Base-by-base conservation (phyloP, 768 basidiomycete genomes). In the Kwoniella sp. region DNA sequence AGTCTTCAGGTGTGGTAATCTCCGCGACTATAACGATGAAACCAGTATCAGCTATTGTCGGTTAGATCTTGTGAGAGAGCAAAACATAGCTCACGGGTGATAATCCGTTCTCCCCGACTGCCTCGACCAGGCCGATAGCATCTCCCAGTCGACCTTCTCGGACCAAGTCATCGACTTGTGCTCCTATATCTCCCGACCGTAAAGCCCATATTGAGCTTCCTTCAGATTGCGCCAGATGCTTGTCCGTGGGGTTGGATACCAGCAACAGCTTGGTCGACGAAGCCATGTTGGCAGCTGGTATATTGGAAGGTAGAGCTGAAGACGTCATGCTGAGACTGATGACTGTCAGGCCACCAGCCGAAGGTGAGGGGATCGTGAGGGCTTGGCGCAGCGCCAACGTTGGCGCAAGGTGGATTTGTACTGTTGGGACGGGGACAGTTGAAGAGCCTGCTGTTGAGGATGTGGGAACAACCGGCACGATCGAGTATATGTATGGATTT, bases 161-260 rank as follows among this genome's bases (percentile, higher is more conserved):
- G 2, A 93, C 86, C 21, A 95, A 83, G 71, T 94, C 91, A 66
- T 95, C 91, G 17, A 96, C 84, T 70, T 95, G 91, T 22, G 87
- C 85, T 6, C 85, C 83, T 88, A 92, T 90, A 0, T 88, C 81
- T 67, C 84, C 85, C 84, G 92, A 88, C 8, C 73, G 67, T 53
- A 94, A 82, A 29, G 83, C 82, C 92, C 92, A 95, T 65, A 97
- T 83, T 1, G 86, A 84, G 64, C 87, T 89, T 1, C 92, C 92
- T 69, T 92, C 88, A 1, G 84, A 79, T 5, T 86, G 77, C 1
- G 88, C 86, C 0, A 85, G 81, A 1, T 85, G 80, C 63, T 87
- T 86, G 67, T 95, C 93, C 1, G 83, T 85, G 0, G 92, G 91
- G 0, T 90, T 90, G 2, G 88, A 87, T 3, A 90, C 76, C 33